Conservation (phyloP, 2,329 filamentous ascomycete species). For the Seiridium unicorne region DNA sequence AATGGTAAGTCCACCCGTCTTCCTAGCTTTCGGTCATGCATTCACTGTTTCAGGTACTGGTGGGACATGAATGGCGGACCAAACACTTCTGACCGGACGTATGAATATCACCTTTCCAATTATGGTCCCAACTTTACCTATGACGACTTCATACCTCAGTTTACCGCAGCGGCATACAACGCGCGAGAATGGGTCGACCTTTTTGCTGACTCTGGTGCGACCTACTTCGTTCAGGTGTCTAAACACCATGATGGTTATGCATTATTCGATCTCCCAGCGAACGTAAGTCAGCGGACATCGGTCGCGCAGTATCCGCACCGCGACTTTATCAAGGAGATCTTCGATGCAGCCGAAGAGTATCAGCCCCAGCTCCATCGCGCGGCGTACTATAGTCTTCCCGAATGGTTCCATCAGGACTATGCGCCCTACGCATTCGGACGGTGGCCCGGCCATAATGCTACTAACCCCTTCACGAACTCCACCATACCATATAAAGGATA, state of each 20-base stretch:
- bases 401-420: constrained; percentile 48
- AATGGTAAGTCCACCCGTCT: constrained; percentile 48
- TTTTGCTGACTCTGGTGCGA: constrained; percentile 33
- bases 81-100: constrained; percentile 37
- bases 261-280: constrained; percentile 37
- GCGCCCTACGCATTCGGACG: constrained; percentile 41
- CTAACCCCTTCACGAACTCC: constrained; percentile 41
- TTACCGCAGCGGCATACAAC: constrained; percentile 48
- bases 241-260: constrained; percentile 49
- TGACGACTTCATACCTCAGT: constrained; percentile 54
- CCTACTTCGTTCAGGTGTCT: constrained; percentile 45
- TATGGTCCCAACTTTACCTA: constrained; percentile 52
- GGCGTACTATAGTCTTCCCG: constrained; percentile 47
- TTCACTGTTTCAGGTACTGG: constrained; percentile 2
- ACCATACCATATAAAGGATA: constrained; percentile 41
- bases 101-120: constrained; percentile 47
- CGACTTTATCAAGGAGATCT: constrained; percentile 40
- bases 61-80: constrained; percentile 31
- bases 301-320: constrained; percentile 38
- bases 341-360: constrained; percentile 37
- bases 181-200: constrained; percentile 43
- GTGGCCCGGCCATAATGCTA: constrained; percentile 29
- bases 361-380: constrained; percentile 41
- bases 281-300: constrained; percentile 35
- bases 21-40: background rate